A percentile compares a stretch with the other conserved stretches of the same genome.
Conservation (phyloP, 768 basidiomycete species). For the Mycena amicta region DNA sequence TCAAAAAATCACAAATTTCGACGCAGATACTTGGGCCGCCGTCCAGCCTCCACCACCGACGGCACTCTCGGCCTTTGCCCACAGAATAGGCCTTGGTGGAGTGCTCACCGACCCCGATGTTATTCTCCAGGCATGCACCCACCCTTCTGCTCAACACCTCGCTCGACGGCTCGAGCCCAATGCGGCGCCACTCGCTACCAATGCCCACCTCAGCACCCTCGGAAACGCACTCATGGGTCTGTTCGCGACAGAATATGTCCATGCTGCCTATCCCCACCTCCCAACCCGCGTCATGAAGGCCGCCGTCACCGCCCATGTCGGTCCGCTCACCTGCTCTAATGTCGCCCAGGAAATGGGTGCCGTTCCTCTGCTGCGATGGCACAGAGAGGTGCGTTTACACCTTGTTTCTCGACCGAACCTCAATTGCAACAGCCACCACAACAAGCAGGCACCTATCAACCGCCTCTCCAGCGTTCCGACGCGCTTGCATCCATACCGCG, state of each 20-base stretch:
- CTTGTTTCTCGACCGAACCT: background rate
- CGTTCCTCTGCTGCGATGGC: constrained; percentile 77
- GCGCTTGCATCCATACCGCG: constrained; percentile 88
- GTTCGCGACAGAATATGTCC: constrained; percentile 84
- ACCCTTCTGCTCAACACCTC: constrained; percentile 64
- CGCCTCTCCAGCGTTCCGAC: constrained; percentile 73
- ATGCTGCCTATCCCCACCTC: constrained; percentile 82
- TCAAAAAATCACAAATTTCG: constrained; percentile 48
- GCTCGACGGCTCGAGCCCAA: constrained; percentile 60
- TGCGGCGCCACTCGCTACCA: constrained; percentile 59
- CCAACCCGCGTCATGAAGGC: constrained; percentile 91
- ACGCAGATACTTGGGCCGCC: constrained; percentile 68
- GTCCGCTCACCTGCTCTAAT: constrained; percentile 77
- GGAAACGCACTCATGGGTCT: constrained; percentile 91
- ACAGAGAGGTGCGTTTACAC: constrained; percentile 60
- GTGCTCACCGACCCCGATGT: constrained; percentile 55
- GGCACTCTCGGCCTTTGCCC: constrained; percentile 73
- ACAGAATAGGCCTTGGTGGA: constrained; percentile 71
- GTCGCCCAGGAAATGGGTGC: constrained; percentile 89
- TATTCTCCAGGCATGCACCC: constrained; percentile 78
- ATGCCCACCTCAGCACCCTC: constrained; percentile 71
- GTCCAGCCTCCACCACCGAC: constrained; percentile 73
- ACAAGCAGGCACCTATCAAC: constrained; percentile 40
- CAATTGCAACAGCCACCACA: constrained; percentile 41
- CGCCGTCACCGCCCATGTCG: constrained; percentile 90